Base-by-base conservation (phyloP, 2,329 filamentous ascomycete species). In the Coleophoma eucalyptorum region DNA sequence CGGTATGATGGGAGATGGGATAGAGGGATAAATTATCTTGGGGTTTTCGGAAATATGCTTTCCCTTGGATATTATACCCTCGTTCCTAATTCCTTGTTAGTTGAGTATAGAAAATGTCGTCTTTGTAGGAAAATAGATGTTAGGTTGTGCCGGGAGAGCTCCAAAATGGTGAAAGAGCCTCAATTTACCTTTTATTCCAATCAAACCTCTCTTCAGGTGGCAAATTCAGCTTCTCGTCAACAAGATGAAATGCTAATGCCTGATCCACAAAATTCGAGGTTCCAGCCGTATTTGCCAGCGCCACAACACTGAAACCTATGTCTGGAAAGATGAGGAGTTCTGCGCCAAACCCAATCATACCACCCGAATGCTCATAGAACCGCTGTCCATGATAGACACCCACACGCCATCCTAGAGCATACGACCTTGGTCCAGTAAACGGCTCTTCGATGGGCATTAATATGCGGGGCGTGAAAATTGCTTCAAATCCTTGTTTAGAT, bases 321-420 rank as follows among this genome's bases (percentile, higher is more conserved):
- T 67, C 66, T 1, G 77, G 76, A 42, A 79, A 65, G 58, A 76
- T 74, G 45, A 67, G 67, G 21, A 78, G 63, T 35, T 69, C 59
- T 1, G 73, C 67, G 5, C 70, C 73, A 52, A 72, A 76, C 4
- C 69, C 74, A 45, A 70, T 68, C 58, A 75, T 71, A 0, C 68
- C 70, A 3, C 76, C 76, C 8, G 56, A 57, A 55, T 79, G 76
- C 11, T 62, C 62, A 46, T 70, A 70, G 18, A 76, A 59, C 31
- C 68, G 54, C 43, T 75, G 69, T 0, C 74, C 74, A 34, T 65
- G 64, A 53, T 77, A 78, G 18, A 68, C 66, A 31, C 61, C 64
- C 1, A 61, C 59, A 3, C 51, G 41, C 67, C 74, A 70, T 13
- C 74, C 72, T 4, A 75, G 63, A 43, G 71, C 65, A 55, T 76